phyloP scores from a whole-genome alignment of 257 asterid species.

The Solanum lycopersicoides region DNA sequence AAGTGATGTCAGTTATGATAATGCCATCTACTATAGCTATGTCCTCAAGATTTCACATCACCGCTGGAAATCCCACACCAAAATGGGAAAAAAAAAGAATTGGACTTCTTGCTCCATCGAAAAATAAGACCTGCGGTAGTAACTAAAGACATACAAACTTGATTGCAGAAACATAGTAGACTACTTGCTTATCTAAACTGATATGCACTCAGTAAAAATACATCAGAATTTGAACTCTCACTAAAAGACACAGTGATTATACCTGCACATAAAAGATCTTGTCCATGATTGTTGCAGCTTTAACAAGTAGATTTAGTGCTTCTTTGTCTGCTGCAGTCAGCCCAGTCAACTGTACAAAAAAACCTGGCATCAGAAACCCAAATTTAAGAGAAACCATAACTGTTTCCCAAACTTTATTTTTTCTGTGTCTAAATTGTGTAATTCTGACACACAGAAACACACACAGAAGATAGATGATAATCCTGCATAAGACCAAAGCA shows the following conservation, averaged over 20 bases:
- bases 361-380: background rate
- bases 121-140: background rate
- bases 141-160: background rate
- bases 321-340: conserved; percentile 66
- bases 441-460: background rate
- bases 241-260: background rate
- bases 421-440: background rate
- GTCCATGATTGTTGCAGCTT: conserved; percentile 79
- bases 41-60: background rate
- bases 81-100: background rate
- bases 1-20: background rate
- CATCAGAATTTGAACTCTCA: background rate
- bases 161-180: background rate
- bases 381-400: background rate
- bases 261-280: conserved; percentile 79
- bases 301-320: conserved; percentile 46
- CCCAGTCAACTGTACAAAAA: conserved; percentile 48
- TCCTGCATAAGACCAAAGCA: background rate
- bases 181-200: background rate
- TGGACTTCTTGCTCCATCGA: background rate
- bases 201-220: background rate
- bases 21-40: background rate
- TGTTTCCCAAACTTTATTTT: background rate
- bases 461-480: background rate
- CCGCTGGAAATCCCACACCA: background rate